Evolutionary conservation across 345 rosid species (phyloP), one percentile per base, ranked within the genome.

Genomic region (Nephelium lappaceum): DNA sequence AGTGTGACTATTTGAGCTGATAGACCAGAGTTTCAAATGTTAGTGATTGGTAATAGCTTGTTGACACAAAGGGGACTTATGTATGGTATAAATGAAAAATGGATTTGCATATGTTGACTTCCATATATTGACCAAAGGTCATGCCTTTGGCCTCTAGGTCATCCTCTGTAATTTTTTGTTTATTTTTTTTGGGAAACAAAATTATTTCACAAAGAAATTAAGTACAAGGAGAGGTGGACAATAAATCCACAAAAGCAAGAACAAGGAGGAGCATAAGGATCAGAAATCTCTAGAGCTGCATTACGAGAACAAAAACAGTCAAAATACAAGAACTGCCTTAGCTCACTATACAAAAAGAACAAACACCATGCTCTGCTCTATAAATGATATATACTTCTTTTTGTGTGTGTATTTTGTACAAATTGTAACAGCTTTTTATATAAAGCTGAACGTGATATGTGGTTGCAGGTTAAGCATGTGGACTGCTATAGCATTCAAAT

Each of bases 391-490:
- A 31, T 31, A 36, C 21, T 61, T 62, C 31, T 21, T 12, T 73
- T 10, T 73, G 39, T 7, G 39, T 10, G 21, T 47, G 41, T 49
- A 15, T 21, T 12, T 24, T 41, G 38, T 9, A 25, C 42, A 4
- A 0, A 14, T 74, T 25, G n/a, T 47, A 45, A 47, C 31, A 45
- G 7, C 10, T 11, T 21, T 21, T n/a, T 5, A 3, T 27, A 24
- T 5, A 74, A 61, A 25, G 18, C 51, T 42, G 24, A 61, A 41
- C 23, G 43, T 47, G 43, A 53, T 19, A 6, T 18, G 38, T 71
- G 63, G 47, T 76, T 60, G 82, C 92, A 93, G 98, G 97, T 92
- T 76, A 93, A 91, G 86, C 91, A 88, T 76, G 88, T 95, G 79
- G 98, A 95, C 86, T 92, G 97, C 83, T 88, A 90, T 78, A 87